phyloP scores from a whole-genome alignment of 768 basidiomycete species.

The Neoboletus brunneissimus region DNA sequence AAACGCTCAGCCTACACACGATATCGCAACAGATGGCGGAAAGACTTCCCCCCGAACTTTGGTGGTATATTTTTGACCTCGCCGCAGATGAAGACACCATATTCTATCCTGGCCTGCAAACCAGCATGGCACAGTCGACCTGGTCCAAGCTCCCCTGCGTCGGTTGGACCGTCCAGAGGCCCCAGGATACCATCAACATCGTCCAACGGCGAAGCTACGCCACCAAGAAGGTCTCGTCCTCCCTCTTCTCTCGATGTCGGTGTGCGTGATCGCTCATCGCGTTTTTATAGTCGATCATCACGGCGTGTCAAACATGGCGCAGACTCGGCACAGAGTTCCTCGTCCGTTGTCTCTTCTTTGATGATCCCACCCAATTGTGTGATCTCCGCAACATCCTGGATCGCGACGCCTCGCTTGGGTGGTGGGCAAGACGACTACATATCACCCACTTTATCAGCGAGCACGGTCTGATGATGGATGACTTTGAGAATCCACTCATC shows the following conservation, averaged over 20 bases:
- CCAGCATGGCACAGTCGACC: conserved; percentile 57
- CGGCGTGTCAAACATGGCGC: conserved; percentile 65
- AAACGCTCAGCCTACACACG: too few species aligned
- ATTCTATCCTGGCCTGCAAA: conserved; percentile 59
- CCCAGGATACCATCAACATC: conserved; percentile 55
- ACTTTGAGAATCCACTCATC: conserved; percentile 53
- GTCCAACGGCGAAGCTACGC: conserved; percentile 60
- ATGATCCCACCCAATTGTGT: conserved; percentile 53
- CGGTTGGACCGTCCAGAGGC: conserved; percentile 57
- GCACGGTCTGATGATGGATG: conserved; percentile 41
- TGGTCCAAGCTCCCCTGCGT: conserved; percentile 55
- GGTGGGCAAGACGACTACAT: conserved; percentile 75
- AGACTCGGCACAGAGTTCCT: conserved; percentile 61
- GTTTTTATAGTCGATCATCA: conserved; percentile 54
- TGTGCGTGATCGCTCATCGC: neutral
- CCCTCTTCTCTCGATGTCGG: neutral
- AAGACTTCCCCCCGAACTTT: too few species aligned
- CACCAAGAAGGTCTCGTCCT: conserved; percentile 56
- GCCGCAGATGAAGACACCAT: conserved; percentile 70
- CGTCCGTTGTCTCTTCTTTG: conserved; percentile 68
- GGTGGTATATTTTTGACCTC: too few species aligned
- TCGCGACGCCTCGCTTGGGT: conserved; percentile 52
- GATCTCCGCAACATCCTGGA: conserved; percentile 52
- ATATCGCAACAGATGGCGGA: conserved; percentile 20
- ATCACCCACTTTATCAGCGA: conserved; percentile 50